Evolutionary conservation across 352 stramenopile species (phyloP), one percentile per base, ranked within the genome.

Genomic region (Phytopythium litorale): DNA sequence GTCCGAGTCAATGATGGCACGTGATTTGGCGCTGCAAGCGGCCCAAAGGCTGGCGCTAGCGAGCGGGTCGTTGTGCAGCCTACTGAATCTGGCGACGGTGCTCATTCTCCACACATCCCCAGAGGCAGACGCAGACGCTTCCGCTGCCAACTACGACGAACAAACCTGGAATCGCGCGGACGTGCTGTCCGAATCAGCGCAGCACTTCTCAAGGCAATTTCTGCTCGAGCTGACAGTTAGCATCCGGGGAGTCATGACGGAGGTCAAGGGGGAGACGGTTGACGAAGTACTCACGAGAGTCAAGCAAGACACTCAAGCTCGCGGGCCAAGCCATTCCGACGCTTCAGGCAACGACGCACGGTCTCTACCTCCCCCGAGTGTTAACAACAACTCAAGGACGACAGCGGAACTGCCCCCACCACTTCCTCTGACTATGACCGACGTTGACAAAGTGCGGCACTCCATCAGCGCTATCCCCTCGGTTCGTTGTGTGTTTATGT

Each of bases 21-120:
- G 87, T 35, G 79, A 92, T 56, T 71, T 88, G 4, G 78, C 85
- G 0, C 61, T 93, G 9, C 54, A 81, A 56, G 81, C 77, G 18
- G 65, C 94, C 1, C 71, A 92, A 48, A 78, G 72, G 23, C 35
- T 96, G 28, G 70, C 77, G 21, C 73, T 96, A 8, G 79, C 83
- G 32, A 94, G 82, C 13, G 87, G 87, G 15, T 96, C 87, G 5
- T 68, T 96, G 12, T 95, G 86, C 57, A 82, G 82, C 7, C 64
- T 96, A 8, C 35, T 96, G 21, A 78, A 91, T 25, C 48, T 96
- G 8, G 79, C 81, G n/a, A 78, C 72, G 1, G 76, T 68, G 4
- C 63, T 96, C 8, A 58, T 94, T 19, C 56, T 92, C n/a, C 90
- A 90, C 61, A 58, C 75, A 19, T 37, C 46, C 32, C 12, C 52